Conservation (phyloP, 2,329 filamentous ascomycete genomes). For the Fusarium sp. region DNA sequence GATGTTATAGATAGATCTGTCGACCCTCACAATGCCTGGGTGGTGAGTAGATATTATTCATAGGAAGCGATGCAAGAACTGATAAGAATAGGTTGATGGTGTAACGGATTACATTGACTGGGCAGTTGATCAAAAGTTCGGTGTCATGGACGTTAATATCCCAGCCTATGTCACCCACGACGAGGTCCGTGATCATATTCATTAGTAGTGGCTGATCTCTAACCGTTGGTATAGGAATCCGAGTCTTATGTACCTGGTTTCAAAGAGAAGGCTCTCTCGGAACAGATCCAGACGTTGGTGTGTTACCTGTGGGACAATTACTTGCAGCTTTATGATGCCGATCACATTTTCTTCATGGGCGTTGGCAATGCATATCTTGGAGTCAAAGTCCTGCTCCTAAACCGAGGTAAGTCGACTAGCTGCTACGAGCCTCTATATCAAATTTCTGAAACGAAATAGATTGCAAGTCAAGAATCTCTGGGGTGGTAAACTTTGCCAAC, state of each 20-base stretch:
- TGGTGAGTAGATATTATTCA: conserved; percentile 67
- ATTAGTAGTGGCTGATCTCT: conserved; percentile 1
- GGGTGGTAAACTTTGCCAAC: conserved; percentile 83
- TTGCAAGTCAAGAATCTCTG: conserved; percentile 74
- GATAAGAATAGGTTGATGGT: conserved; percentile 74
- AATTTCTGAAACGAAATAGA: conserved; percentile 52
- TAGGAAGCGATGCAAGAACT: neutral
- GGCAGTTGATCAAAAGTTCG: conserved; percentile 80
- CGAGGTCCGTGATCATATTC: conserved; percentile 58
- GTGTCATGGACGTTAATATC: conserved; percentile 91
- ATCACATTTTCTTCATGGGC: conserved; percentile 85
- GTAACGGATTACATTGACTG: conserved; percentile 85
- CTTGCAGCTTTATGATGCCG: conserved; percentile 77
- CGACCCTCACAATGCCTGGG: conserved; percentile 86
- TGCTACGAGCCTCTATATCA: neutral
- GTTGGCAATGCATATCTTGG: conserved; percentile 90
- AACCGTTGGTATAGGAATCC: conserved; percentile 52
- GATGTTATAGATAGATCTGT: conserved; percentile 77
- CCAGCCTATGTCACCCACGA: conserved; percentile 78
- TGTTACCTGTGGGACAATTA: conserved; percentile 98
- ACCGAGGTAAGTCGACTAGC: conserved; percentile 66
- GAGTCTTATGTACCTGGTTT: conserved; percentile 59
- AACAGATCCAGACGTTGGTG: conserved; percentile 76
- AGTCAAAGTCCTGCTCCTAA: conserved; percentile 82
- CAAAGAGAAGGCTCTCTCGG: conserved; percentile 61